Percentiles rank a stretch among this genome's conserved stretches.
Conservation (phyloP, 306 rosid species). For the Fragaria vesca region DNA sequence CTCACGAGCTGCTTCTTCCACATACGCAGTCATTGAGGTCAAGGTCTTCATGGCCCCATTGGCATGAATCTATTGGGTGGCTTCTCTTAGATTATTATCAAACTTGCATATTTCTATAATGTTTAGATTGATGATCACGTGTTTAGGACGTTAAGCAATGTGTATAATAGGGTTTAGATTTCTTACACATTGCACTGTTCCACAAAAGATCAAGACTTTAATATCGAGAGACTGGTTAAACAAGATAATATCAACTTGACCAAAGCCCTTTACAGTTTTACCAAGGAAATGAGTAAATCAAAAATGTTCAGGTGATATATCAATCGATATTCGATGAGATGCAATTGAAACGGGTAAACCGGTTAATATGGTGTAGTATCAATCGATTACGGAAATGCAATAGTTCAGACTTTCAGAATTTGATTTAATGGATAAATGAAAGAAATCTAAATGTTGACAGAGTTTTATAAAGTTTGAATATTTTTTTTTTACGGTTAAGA, state of each 20-base stretch:
- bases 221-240: not conserved
- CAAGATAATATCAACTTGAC: not conserved
- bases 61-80: constrained; percentile 1
- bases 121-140: not conserved
- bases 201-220: not conserved
- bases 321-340: too few species aligned
- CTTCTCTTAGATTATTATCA: not conserved
- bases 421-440: too few species aligned
- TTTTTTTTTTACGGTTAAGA: too few species aligned
- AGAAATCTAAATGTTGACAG: too few species aligned
- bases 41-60: constrained; percentile 1
- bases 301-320: too few species aligned
- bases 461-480: too few species aligned
- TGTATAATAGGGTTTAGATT: not conserved
- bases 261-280: too few species aligned
- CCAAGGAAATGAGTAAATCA: not conserved
- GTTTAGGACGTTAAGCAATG: not conserved
- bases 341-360: too few species aligned
- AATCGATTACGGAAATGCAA: too few species aligned
- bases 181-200: not conserved
- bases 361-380: too few species aligned
- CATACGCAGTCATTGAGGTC: not conserved
- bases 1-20: not conserved
- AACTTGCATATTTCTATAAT: not conserved
- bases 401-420: too few species aligned